Evolutionary conservation across 768 basidiomycete genomes (phyloP), one percentile per base, ranked within the genome.

Genomic region (Macrolepiota dolichaula): DNA sequence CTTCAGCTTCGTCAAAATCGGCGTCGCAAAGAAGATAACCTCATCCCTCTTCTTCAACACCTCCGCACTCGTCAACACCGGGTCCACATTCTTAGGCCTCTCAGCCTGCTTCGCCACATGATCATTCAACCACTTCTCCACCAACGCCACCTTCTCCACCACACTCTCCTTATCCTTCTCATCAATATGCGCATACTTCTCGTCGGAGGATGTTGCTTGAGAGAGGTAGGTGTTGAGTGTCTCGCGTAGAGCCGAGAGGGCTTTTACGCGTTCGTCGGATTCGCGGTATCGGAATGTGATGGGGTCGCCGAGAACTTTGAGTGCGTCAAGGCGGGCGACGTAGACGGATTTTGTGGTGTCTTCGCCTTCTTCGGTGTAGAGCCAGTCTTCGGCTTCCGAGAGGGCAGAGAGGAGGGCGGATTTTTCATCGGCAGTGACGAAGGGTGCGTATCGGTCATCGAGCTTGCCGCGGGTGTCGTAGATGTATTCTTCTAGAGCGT

Each of bases 401-500:
- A 96, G 81, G 49, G 86, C 83, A 19, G 69, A 75, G 29, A 93
- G 78, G 38, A 98, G 85, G 63, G 84, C 85, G 63, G 84, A 73
- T 78, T 95, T 96, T 77, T 98, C 96, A 12, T 77, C 72, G 0
- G 86, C 52, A 69, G 89, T 82, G 55, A 90, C 91, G 74, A 80
- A 98, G 12, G 84, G 51, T 17, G 88, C 87, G 69, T 92, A 97
- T 54, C 90, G 86, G 51, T 89, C 92, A 38, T 98, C 96, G 62
- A 99, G 84, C 79, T 97, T 96, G 74, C 85, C 79, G 40, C 95
- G 91, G 69, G 83, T 94, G 74, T 98, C 96, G 77, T 98, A 98
- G 61, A 98, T 91, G 79, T 96, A 98, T 77, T 98, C 97, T 78
- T 99, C 96, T 13, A 99, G 87, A 3, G 96, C 95, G 72, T 99